Conservation (phyloP, 1,139 yeast species). For the Yamadazyma triangularis region DNA sequence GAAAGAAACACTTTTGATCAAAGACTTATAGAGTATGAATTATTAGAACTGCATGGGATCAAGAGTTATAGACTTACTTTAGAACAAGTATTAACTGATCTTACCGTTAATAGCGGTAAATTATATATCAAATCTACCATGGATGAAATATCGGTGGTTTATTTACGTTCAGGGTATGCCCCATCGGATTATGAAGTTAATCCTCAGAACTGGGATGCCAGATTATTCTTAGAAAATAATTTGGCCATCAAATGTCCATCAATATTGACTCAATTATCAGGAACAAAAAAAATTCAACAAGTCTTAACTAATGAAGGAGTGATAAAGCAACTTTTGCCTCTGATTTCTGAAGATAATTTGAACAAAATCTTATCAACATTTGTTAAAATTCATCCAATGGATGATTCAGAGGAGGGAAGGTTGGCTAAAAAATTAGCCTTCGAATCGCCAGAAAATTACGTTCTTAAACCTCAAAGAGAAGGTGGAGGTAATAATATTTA, state of each 20-base stretch:
- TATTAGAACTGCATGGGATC: constrained; percentile 54
- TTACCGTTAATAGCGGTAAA: constrained; percentile 38
- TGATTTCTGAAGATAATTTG: constrained; percentile 19
- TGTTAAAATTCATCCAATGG: constrained; percentile 84
- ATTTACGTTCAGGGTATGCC: constrained; percentile 84
- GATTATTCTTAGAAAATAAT: constrained; percentile 67
- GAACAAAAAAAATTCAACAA: constrained; percentile 92
- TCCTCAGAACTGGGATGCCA: constrained; percentile 66
- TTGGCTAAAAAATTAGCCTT: constrained; percentile 66
- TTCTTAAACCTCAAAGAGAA: constrained; percentile 94
- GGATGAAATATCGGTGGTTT: constrained; percentile 81
- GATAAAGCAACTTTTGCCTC: constrained; percentile 45
- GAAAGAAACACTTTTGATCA: constrained; percentile 93
- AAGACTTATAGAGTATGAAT: constrained; percentile 70
- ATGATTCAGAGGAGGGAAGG: constrained; percentile 59
- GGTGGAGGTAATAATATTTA: constrained; percentile 94
- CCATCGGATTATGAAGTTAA: constrained; percentile 63
- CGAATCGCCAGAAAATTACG: constrained; percentile 64
- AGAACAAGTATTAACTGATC: constrained; percentile 47
- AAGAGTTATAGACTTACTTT: constrained; percentile 64
- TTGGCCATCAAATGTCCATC: constrained; percentile 90
- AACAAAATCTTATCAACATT: constrained; percentile 54
- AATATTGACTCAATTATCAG: constrained; percentile 81
- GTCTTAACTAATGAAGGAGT: constrained; percentile 56
- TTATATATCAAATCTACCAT: constrained; percentile 50